Evolutionary conservation across 2,329 filamentous ascomycete genomes (phyloP), one percentile per base, ranked within the genome.

Genomic region (Phoma sp.): DNA sequence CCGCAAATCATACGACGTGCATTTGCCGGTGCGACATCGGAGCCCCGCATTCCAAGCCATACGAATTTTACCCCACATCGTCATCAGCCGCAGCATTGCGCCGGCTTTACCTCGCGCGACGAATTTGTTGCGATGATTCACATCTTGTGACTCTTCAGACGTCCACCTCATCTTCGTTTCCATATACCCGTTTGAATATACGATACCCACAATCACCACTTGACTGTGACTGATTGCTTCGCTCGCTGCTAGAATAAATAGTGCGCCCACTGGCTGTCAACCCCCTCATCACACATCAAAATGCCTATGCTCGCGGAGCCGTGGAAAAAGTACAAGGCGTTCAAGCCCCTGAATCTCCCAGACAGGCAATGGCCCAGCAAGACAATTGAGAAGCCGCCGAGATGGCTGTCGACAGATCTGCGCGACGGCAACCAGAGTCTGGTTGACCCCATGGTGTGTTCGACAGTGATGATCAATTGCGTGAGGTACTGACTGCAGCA

Each of bases 341-440:
- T 91, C 74, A 80, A 82, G 66, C 85, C 86, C 56, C 68, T 89
- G 49, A 77, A 89, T 68, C 79, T 91, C 36, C 85, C 86, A 25
- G 80, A 91, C 74, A 83, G 89, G 33, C 85, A 89, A 89, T 96
- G 92, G 92, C 92, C 92, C 9, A 84, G 83, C 72, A 93, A 90
- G 79, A 86, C 84, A 36, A 84, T 97, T 68, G 85, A 90, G 68
- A 95, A 93, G 78, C 85, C 93, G 44, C 93, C 92, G 32, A 84
- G 93, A 69, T 98, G 93, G 93, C 86, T 97, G 71, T 89, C 90
- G 39, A 96, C 91, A 36, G 90, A 95, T 74, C 79, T 96, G 67
- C 83, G 93, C 69, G 93, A 98, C 81, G 93, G 93, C 52, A 97
- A 97, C 81, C 93, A 98, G 80, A 93, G 89, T 75, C 81, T 96